Conservation (phyloP, 2,329 filamentous ascomycete genomes). For the Curvularia hawaiiensis region DNA sequence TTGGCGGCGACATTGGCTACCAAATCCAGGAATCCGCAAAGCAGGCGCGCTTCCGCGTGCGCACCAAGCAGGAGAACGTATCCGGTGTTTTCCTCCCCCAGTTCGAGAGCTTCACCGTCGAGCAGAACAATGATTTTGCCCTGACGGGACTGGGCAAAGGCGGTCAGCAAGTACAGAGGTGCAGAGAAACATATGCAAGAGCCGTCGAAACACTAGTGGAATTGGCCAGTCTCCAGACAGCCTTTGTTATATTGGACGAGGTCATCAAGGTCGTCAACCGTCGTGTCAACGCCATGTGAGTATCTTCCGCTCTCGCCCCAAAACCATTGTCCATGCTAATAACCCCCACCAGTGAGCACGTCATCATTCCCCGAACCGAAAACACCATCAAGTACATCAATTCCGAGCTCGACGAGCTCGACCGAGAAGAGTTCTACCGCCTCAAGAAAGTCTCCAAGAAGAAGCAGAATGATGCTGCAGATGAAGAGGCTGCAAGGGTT, state of each 20-base stretch:
- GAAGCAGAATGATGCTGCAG: constrained; percentile 60
- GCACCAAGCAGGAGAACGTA: constrained; percentile 97
- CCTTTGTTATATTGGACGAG: constrained; percentile 96
- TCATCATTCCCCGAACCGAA: constrained; percentile 96
- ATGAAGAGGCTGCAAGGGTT: constrained; percentile 40
- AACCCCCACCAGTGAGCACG: constrained; percentile 70
- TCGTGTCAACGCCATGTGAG: constrained; percentile 94
- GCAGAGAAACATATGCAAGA: constrained; percentile 92
- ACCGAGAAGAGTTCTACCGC: constrained; percentile 97
- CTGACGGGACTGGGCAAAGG: constrained; percentile 95
- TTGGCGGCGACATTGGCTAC: constrained; percentile 91
- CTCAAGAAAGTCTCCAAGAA: constrained; percentile 89
- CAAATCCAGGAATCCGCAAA: constrained; percentile 97
- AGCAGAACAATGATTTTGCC: constrained; percentile 93
- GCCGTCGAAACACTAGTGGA: constrained; percentile 97
- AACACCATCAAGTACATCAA: constrained; percentile 99
- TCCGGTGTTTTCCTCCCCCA: constrained; percentile 92
- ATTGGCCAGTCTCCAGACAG: constrained; percentile 93
- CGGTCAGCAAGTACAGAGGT: constrained; percentile 94
- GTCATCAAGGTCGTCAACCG: constrained; percentile 99
- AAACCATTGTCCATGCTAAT: constrained; percentile 21
- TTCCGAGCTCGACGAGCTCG: constrained; percentile 94
- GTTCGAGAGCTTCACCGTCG: constrained; percentile 88
- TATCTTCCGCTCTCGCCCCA: constrained; percentile 22
- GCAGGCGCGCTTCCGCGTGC: constrained; percentile 87